A percentile compares a stretch with the other conserved stretches of the same genome.
phyloP scores from a whole-genome alignment of 805 yeast genomes.

The Cyberlindnera maclurae region DNA sequence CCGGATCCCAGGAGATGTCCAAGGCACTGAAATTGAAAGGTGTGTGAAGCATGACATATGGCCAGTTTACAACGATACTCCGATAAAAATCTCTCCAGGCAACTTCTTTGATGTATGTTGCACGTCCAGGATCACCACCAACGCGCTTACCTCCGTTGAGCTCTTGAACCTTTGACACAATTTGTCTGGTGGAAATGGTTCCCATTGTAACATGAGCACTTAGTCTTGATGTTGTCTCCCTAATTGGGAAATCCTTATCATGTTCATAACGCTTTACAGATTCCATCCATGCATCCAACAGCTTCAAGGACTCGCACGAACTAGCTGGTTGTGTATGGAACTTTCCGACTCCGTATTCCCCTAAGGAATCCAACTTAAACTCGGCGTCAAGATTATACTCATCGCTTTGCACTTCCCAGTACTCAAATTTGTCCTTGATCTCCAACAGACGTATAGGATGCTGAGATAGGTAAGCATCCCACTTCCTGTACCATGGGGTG shows the following conservation, averaged over 20 bases:
- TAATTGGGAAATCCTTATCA: constrained; percentile 17
- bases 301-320: constrained; percentile 16
- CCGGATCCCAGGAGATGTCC: constrained; percentile 38
- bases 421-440: constrained; percentile 5
- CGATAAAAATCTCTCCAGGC: constrained; percentile 56
- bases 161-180: constrained; percentile 28
- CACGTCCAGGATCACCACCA: constrained; percentile 29
- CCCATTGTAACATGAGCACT: constrained; percentile 43
- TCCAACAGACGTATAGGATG: constrained; percentile 1
- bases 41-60: constrained; percentile 41
- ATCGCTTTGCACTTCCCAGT: constrained; percentile 12
- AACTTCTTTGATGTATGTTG: constrained; percentile 44
- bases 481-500: constrained; percentile 41
- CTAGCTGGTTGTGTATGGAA: constrained; percentile 7
- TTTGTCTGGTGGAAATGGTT: constrained; percentile 34
- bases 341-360: neutral
- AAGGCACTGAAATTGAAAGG: constrained; percentile 40
- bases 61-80: constrained; percentile 42
- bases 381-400: constrained; percentile 17
- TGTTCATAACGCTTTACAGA: constrained; percentile 8
- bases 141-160: constrained; percentile 21
- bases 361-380: constrained; percentile 13
- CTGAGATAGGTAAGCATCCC: constrained; percentile 28
- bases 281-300: constrained; percentile 13
- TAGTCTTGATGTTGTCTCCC: constrained; percentile 31